Percentiles rank a stretch among this genome's conserved stretches.
Evolutionary conservation across 169 alveolate genomes (phyloP).

Genomic region (Plasmodium fragile): DNA sequence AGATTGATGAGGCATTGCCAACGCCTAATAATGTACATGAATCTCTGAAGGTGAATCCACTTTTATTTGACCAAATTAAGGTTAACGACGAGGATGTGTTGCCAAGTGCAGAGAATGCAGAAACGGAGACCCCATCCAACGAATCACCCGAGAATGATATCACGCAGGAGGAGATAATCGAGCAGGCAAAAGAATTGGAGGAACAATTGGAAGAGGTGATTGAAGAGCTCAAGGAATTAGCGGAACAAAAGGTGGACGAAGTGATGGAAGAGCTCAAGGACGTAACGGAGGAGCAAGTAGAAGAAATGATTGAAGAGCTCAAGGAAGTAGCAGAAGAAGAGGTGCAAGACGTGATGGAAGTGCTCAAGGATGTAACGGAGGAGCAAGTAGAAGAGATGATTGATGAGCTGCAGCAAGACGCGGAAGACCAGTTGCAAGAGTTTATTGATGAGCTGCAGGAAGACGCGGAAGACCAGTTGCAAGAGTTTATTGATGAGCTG

Average conservation of each 20-base stretch:
- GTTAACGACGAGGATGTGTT: neutral
- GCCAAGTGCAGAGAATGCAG: neutral
- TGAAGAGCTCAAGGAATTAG: no score
- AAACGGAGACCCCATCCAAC: neutral
- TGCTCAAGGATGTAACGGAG: neutral
- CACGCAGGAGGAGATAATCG: neutral
- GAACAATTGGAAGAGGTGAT: no score
- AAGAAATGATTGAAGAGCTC: no score
- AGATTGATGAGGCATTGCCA: neutral
- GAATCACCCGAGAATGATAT: neutral
- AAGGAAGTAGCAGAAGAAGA: no score
- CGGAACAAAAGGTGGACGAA: no score
- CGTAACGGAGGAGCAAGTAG: no score
- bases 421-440: no score
- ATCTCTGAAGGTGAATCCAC: slow-evolving; percentile 6
- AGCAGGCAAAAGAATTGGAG: no score
- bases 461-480: neutral
- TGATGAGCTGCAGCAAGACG: no score
- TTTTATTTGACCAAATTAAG: neutral
- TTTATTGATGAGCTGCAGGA: neutral
- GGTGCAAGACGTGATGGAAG: neutral
- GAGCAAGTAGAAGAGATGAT: no score
- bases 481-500: no score
- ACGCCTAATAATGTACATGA: slow-evolving; percentile 2
- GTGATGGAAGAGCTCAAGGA: no score